Evolutionary conservation across 1,284 basidiomycete genomes (phyloP), one percentile per base, ranked within the genome.

Genomic region (Puccinia hordei): DNA sequence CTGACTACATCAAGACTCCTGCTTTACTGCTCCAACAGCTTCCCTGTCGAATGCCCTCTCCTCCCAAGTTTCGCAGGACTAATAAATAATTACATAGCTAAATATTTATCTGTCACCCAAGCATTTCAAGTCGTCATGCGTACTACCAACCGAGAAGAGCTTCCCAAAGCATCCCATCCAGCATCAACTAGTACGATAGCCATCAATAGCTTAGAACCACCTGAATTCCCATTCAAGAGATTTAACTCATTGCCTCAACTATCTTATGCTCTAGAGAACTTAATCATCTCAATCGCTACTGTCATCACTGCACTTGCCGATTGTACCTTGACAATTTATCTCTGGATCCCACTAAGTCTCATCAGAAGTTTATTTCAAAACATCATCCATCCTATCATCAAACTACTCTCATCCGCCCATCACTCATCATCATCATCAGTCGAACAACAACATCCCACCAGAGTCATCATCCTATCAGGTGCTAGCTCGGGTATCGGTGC

Each of bases 401-500:
- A 30, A 68, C 9, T 35, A 9, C 27, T 59, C 53, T 3, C 8
- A 27, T 12, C 24, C 46, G 24, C 19, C 30, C 46, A 27, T 49
- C 1, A 24, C 30, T 24, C 24, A 30, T n/a, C 15, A 19, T 24
- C 15, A 46, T 46, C 41, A n/a, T n/a, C n/a, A 35, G 13, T 12
- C 33, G n/a, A 17, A 4, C 44, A 57, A n/a, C 17, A 27, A 1
- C 30, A 59, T 30, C 44, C 15, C 10, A n/a, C 55, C 15, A 49
- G 57, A 24, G 78, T 80, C 6, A 51, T 80, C 12, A 41, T 80
- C 9, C 72, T 80, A 9, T 73, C 69, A 17, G 78, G 69, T n/a
- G 78, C 55, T 9, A 80, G 78, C 65, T 80, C 78, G 22, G 78
- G 78, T 3, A 80, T 80, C 38, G 78, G 78, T 3, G 78, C 78